Evolutionary conservation across 2,329 filamentous ascomycete genomes (phyloP), one percentile per base, ranked within the genome.

Genomic region (Aspergillus tanneri): DNA sequence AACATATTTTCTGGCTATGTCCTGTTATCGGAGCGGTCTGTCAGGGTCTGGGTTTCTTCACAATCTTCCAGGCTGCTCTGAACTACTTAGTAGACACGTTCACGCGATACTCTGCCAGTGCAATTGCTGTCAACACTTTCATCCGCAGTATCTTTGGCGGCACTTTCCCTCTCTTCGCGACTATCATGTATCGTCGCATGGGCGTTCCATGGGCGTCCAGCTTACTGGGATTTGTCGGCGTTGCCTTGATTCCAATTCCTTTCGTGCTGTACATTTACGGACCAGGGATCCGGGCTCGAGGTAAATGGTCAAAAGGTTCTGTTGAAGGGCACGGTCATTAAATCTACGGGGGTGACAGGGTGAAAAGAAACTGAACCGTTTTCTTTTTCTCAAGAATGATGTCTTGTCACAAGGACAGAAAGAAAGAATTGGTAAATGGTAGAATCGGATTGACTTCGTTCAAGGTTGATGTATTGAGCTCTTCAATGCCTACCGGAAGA

Each of bases 21-120:
- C 79, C 82, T 0, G 71, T 77, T 36, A 72, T 84, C 30, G 82
- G 81, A 0, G 70, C 80, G 2, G 73, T 75, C 1, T 80, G 84
- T 46, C 71, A 82, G 41, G 88, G 88, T 3, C 87, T 89, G 37
- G 88, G 88, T 4, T 83, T 93, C 62, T 85, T 90, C 72, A 86
- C 85, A 21, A 90, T 93, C 63, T 92, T 92, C 76, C 81, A 93
- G 27, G 86, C 88, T 56, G 78, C 85, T 10, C 74, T 93, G 51
- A 93, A 92, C 72, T 92, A 91, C 65, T 80, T 92, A 3, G 84
- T 91, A 49, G 88, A 92, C 61, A 83, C 67, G 18, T 78, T 77
- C 47, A 69, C 70, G 28, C 52, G 58, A 36, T 71, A 68, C 34
- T 67, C 72, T 0, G 75, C 76, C 1, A 71, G 66, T 25, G 74